Percentiles rank a stretch among this genome's conserved stretches.
Conservation (phyloP, 768 basidiomycete genomes). For the Filobasidium wieringae region DNA sequence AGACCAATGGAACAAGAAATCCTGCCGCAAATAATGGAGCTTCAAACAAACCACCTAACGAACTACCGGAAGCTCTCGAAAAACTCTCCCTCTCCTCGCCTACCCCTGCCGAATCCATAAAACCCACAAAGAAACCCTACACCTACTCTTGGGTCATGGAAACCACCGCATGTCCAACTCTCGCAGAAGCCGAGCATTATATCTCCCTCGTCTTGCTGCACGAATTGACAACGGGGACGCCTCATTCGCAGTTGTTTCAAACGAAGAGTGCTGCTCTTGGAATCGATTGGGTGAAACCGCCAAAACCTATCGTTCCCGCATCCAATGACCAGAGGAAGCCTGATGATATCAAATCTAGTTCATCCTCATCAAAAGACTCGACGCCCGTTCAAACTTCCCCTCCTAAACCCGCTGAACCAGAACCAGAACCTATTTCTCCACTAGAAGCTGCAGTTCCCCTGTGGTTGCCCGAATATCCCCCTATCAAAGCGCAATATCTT, state of each 20-base stretch:
- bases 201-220: constrained; percentile 76
- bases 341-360: not conserved
- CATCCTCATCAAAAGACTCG: not conserved
- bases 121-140: constrained; percentile 53
- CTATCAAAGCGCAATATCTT: constrained; percentile 63
- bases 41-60: too few species aligned
- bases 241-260: constrained; percentile 37
- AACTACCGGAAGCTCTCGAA: not conserved
- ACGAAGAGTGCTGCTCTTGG: constrained; percentile 1
- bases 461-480: constrained; percentile 41
- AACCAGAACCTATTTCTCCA: constrained; percentile 15
- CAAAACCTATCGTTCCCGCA: not conserved
- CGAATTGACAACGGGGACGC: constrained; percentile 45
- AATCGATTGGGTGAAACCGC: not conserved
- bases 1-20: not conserved
- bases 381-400: not conserved
- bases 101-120: constrained; percentile 13
- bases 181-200: constrained; percentile 76
- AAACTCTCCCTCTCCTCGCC: not conserved
- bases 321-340: not conserved
- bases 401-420: not conserved
- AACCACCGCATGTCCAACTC: constrained; percentile 65
- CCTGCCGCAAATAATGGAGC: too few species aligned
- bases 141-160: constrained; percentile 66
- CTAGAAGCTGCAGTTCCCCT: constrained; percentile 43